Conservation (phyloP, 2,329 filamentous ascomycete genomes). For the Fusarium hostae region DNA sequence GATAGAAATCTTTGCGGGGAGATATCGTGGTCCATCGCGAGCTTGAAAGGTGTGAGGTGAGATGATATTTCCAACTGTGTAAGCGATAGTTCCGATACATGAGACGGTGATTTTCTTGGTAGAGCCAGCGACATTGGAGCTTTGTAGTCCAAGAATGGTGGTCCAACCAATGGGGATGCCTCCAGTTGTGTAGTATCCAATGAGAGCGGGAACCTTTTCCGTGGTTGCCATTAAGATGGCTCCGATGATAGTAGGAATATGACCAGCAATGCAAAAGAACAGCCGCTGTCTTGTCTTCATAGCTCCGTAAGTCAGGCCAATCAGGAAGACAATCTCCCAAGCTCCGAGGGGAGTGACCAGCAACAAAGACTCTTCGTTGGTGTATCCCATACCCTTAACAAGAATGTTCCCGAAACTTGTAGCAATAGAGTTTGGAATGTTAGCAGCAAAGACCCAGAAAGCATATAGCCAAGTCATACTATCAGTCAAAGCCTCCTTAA, state of each 20-base stretch:
- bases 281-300: background rate
- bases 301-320: background rate
- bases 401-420: slow-evolving; percentile 7
- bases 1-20: slow-evolving; percentile 35
- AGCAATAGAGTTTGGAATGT: slow-evolving; percentile 31
- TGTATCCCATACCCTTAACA: slow-evolving; percentile 1
- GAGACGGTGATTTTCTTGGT: slow-evolving; percentile 39
- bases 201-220: slow-evolving; percentile 33
- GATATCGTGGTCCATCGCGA: slow-evolving; percentile 27
- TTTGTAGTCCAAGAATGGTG: slow-evolving; percentile 36
- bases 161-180: slow-evolving; percentile 39
- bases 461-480: slow-evolving; percentile 37
- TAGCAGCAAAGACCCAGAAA: slow-evolving; percentile 38
- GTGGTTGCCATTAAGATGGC: slow-evolving; percentile 39
- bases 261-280: background rate
- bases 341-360: background rate
- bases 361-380: background rate
- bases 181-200: slow-evolving; percentile 37
- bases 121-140: slow-evolving; percentile 36
- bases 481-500: slow-evolving; percentile 28
- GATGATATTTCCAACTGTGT: slow-evolving; percentile 39
- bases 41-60: slow-evolving; percentile 38
- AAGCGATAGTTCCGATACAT: slow-evolving; percentile 36
- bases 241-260: slow-evolving; percentile 29
- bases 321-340: slow-evolving; percentile 2